Conservation (phyloP, 2,329 filamentous ascomycete genomes). For the Diaporthe caulivora region DNA sequence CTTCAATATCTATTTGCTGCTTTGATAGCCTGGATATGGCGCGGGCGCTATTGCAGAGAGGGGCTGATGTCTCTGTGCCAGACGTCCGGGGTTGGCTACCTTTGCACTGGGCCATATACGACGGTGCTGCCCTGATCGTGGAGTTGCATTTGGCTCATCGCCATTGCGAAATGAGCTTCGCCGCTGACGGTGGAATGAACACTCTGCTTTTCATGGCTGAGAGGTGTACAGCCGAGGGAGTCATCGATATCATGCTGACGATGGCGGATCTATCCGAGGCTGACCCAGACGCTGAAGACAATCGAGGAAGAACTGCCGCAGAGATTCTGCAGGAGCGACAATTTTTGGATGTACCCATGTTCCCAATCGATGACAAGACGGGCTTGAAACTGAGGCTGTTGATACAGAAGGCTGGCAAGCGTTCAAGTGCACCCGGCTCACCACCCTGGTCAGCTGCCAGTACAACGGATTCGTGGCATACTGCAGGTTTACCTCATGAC, state of each 20-base stretch:
- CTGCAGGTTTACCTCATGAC: not conserved
- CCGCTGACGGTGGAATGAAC: not conserved
- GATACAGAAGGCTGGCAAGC: not conserved
- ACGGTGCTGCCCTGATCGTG: not conserved
- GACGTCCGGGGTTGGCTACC: not conserved
- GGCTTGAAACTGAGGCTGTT: not conserved
- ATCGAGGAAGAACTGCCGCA: not conserved
- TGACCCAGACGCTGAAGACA: not conserved
- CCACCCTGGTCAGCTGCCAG: not conserved
- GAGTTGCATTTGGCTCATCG: not conserved
- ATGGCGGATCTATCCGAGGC: not conserved
- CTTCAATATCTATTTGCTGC: not conserved
- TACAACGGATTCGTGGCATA: not conserved
- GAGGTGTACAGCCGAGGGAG: not conserved
- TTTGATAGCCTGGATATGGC: not conserved
- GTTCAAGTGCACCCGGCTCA: not conserved
- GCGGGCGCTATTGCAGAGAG: not conserved
- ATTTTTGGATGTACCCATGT: not conserved
- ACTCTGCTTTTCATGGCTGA: not conserved
- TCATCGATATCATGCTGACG: not conserved
- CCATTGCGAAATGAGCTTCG: not conserved
- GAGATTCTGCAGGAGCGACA: not conserved
- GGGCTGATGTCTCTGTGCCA: not conserved
- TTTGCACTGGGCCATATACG: conserved; percentile 12
- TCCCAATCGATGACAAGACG: not conserved